phyloP scores from a whole-genome alignment of 805 yeast genomes.

The Helenozyma baotianmanensis region DNA sequence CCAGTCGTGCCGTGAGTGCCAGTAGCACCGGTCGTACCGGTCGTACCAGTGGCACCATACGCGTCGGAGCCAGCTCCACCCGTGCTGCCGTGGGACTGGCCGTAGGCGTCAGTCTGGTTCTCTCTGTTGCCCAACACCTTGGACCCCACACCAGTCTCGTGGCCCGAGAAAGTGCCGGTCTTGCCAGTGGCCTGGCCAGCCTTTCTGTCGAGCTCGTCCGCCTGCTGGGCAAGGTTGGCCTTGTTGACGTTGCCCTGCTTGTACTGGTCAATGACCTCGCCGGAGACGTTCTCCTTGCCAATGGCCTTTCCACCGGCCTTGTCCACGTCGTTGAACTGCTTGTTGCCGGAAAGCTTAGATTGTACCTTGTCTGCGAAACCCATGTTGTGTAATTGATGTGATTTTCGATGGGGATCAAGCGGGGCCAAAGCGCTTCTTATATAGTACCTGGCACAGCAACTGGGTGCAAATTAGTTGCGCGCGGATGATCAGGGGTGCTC shows the following conservation, averaged over 20 bases:
- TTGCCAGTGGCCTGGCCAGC: slow-evolving; percentile 14
- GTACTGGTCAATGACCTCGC: slow-evolving; percentile 25
- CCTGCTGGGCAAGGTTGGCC: slow-evolving; percentile 26
- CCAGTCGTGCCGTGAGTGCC: slow-evolving; percentile 1
- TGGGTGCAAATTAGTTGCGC: too few relatives aligned
- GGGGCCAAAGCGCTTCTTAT: too few relatives aligned
- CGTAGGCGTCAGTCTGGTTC: slow-evolving; percentile 6
- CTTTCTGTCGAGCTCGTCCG: slow-evolving; percentile 24
- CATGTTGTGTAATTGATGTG: too few relatives aligned
- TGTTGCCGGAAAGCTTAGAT: slow-evolving; percentile 24
- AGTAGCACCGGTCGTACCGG: slow-evolving; percentile 1
- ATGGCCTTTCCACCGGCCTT: slow-evolving; percentile 27
- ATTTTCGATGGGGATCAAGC: too few relatives aligned
- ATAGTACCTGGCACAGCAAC: too few relatives aligned
- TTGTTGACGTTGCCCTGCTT: slow-evolving; percentile 26
- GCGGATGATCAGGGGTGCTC: too few relatives aligned
- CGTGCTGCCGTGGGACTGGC: slow-evolving; percentile 12
- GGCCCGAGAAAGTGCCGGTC: slow-evolving; percentile 15
- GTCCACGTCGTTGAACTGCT: slow-evolving; percentile 24
- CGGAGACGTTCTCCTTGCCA: slow-evolving; percentile 25
- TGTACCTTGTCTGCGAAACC: slow-evolving; percentile 36
- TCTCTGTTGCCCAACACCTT: slow-evolving; percentile 13
- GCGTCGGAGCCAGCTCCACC: too few relatives aligned
- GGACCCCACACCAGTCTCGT: slow-evolving; percentile 25
- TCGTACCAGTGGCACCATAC: slow-evolving; percentile 1